A percentile compares a stretch with the other conserved stretches of the same genome.
phyloP scores from a whole-genome alignment of 305 asterid species.

The Fraxinus ornus region DNA sequence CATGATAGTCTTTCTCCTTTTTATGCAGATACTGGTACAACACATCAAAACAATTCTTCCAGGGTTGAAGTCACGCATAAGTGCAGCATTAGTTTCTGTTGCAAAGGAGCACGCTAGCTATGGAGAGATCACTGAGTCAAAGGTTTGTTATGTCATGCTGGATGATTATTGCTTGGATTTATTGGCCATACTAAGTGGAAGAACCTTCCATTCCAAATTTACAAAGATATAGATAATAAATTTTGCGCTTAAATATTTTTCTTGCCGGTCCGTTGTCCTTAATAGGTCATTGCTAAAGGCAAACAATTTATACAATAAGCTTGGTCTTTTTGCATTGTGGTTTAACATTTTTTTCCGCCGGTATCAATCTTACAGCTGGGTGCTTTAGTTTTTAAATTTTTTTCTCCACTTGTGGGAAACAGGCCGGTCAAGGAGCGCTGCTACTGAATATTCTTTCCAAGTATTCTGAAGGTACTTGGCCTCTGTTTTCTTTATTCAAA shows the following conservation, averaged over 20 bases:
- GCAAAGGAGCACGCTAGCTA: constrained; percentile 25
- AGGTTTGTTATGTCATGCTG: constrained; percentile 9
- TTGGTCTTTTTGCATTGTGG: background rate
- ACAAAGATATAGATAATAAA: background rate
- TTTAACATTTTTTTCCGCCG: background rate
- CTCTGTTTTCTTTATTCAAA: background rate
- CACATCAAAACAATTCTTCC: constrained; percentile 37
- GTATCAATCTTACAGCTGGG: background rate
- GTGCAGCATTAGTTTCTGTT: constrained; percentile 28
- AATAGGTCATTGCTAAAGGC: background rate
- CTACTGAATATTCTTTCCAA: constrained; percentile 28
- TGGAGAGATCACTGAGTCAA: constrained; percentile 33
- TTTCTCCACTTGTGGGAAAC: background rate
- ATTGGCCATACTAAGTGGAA: background rate
- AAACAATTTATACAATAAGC: background rate
- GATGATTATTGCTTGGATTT: background rate
- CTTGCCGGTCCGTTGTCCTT: background rate
- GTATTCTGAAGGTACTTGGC: constrained; percentile 25
- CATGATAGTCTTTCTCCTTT: background rate
- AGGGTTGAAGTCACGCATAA: constrained; percentile 29
- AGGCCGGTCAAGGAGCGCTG: constrained; percentile 24
- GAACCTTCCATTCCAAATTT: background rate
- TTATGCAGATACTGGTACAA: constrained; percentile 33
- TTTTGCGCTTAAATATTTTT: background rate
- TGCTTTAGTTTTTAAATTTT: background rate